Evolutionary conservation across 345 rosid species (phyloP).

Genomic region (Combretum micranthum): DNA sequence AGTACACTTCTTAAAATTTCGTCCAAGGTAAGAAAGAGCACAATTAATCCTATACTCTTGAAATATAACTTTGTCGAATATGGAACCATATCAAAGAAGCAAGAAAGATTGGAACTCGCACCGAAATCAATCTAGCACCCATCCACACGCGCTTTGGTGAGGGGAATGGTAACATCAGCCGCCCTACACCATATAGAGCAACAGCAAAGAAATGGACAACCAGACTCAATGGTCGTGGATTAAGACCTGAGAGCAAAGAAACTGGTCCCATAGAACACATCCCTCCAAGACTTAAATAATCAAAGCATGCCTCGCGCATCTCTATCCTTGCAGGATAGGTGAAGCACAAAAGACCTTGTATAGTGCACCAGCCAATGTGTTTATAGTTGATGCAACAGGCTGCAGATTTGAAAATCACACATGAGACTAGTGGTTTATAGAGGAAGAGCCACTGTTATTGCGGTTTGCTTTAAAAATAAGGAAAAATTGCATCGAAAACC

Average conservation of each 20-base stretch:
- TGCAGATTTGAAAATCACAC: conserved; percentile 6
- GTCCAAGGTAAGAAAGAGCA: not conserved
- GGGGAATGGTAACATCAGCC: conserved; percentile 42
- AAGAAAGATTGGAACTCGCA: conserved; percentile 8
- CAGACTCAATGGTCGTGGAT: conserved; percentile 35
- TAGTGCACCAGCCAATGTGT: conserved; percentile 40
- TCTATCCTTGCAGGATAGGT: conserved; percentile 35
- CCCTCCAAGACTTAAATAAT: conserved; percentile 44
- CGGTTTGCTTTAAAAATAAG: too few species aligned
- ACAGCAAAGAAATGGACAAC: conserved; percentile 41
- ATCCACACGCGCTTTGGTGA: conserved; percentile 38
- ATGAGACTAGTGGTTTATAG: too few species aligned
- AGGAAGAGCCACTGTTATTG: too few species aligned
- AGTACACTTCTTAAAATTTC: too few species aligned
- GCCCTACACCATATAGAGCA: conserved; percentile 39
- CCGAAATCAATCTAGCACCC: conserved; percentile 36
- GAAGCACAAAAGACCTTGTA: conserved; percentile 43
- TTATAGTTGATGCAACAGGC: conserved; percentile 43
- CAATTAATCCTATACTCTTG: not conserved
- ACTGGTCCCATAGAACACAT: conserved; percentile 31
- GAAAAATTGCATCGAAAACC: too few species aligned
- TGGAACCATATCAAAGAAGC: not conserved
- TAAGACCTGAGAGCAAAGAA: conserved; percentile 37
- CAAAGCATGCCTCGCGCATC: conserved; percentile 44
- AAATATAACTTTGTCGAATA: not conserved